Evolutionary conservation across 805 yeast genomes (phyloP).

Genomic region (Priceomyces castillae): DNA sequence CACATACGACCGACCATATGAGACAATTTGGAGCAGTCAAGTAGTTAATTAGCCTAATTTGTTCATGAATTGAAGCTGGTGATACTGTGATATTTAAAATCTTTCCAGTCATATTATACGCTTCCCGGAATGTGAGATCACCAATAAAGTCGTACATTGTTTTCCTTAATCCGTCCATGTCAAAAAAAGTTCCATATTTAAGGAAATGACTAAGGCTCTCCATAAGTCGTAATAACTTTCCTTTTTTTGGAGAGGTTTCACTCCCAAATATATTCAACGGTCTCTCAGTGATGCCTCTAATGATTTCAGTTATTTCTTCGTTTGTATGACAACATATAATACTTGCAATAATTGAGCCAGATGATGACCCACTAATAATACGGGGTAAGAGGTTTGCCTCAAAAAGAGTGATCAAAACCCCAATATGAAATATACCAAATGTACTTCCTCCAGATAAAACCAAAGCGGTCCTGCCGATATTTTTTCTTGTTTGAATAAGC

Average conservation of each 20-base stretch:
- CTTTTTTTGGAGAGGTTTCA: conserved; percentile 47
- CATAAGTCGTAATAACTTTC: conserved; percentile 48
- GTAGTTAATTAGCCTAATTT: conserved; percentile 77
- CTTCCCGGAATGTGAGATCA: conserved; percentile 89
- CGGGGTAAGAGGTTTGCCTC: conserved; percentile 78
- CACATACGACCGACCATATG: conserved; percentile 88
- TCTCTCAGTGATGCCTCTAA: conserved; percentile 60
- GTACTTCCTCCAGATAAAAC: conserved; percentile 97
- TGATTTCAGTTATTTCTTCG: conserved; percentile 59
- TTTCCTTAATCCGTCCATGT: conserved; percentile 62
- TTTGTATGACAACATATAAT: conserved; percentile 77
- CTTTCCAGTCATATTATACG: conserved; percentile 89
- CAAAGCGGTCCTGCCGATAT: conserved; percentile 90
- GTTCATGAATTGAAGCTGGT: conserved; percentile 86
- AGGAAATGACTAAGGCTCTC: conserved; percentile 50
- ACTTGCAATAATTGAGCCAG: conserved; percentile 93
- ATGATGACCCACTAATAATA: conserved; percentile 90
- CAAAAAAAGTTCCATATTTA: conserved; percentile 89
- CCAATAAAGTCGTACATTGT: conserved; percentile 83
- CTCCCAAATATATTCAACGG: conserved; percentile 52
- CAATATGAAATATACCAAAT: conserved; percentile 89
- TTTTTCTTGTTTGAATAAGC: conserved; percentile 82
- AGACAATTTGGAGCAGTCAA: conserved; percentile 78
- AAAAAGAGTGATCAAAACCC: conserved; percentile 77
- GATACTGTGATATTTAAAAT: conserved; percentile 94